A percentile compares a stretch with the other conserved stretches of the same genome.
These are phyloP conservation scores for Pavlovales sp. DNA, from an alignment of 208 protist genomes.

Conservation along the genomic window DNA sequence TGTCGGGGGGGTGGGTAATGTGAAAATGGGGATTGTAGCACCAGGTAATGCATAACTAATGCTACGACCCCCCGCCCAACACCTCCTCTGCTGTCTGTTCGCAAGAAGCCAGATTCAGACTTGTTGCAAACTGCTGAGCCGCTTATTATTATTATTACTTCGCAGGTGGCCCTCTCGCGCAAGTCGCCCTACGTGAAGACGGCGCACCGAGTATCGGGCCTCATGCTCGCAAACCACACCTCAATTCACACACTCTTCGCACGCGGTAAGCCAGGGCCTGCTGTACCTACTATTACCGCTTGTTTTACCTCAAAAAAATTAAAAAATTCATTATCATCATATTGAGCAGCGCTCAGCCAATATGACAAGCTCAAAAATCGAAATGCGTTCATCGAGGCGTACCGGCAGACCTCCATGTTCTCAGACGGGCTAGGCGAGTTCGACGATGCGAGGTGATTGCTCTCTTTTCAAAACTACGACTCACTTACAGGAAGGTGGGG, in stretches of 20 bases:
- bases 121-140: no score
- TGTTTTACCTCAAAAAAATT: background rate
- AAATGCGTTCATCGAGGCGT: slow-evolving; percentile 86
- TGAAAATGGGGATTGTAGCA: no score
- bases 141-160: no score
- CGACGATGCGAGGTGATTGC: slow-evolving; percentile 69
- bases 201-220: slow-evolving; percentile 91
- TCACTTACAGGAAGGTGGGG: no score
- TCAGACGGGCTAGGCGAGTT: slow-evolving; percentile 91
- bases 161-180: slow-evolving; percentile 69
- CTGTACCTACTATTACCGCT: no score
- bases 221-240: slow-evolving; percentile 99
- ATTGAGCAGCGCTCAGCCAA: slow-evolving; percentile 77
- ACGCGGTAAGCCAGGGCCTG: no score
- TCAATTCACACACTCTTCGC: slow-evolving; percentile 70
- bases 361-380: slow-evolving; percentile 87
- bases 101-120: no score
- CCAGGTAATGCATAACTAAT: no score
- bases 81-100: no score
- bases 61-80: no score
- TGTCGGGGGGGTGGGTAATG: no score
- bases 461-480: no score
- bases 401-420: slow-evolving; percentile 75
- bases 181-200: slow-evolving; percentile 93
- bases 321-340: slow-evolving; percentile 74